phyloP scores from a whole-genome alignment of 1,139 yeast species.

The Diutina ranongensis region DNA sequence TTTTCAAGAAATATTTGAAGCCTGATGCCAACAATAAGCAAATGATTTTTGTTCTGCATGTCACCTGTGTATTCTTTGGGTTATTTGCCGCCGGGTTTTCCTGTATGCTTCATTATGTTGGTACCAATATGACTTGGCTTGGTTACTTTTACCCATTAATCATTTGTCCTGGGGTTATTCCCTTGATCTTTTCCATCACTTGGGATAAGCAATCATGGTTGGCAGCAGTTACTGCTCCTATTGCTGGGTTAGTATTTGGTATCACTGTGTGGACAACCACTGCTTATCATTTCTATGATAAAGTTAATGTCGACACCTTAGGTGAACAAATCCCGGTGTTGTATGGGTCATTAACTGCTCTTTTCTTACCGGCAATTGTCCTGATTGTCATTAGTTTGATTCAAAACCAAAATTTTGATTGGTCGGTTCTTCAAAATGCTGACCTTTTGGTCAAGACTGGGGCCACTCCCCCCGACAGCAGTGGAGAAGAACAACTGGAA shows the following conservation, averaged over 20 bases:
- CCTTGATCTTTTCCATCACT: slow-evolving; percentile 21
- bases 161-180: slow-evolving; percentile 26
- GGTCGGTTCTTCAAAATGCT: slow-evolving; percentile 17
- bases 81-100: slow-evolving; percentile 20
- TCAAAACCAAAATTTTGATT: slow-evolving; percentile 20
- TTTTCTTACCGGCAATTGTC: slow-evolving; percentile 21
- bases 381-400: slow-evolving; percentile 18
- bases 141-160: slow-evolving; percentile 24
- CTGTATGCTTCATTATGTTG: slow-evolving; percentile 22
- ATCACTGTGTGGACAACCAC: slow-evolving; percentile 18
- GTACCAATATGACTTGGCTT: slow-evolving; percentile 23
- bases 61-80: slow-evolving; percentile 20
- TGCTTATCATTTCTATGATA: slow-evolving; percentile 17
- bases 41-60: slow-evolving; percentile 19
- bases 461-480: slow-evolving; percentile 4
- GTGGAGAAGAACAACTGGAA: slow-evolving; percentile 6
- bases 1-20: slow-evolving; percentile 19
- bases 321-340: slow-evolving; percentile 24
- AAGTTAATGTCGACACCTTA: slow-evolving; percentile 14
- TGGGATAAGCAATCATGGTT: slow-evolving; percentile 22
- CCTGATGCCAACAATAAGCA: slow-evolving; percentile 17
- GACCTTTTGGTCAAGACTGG: slow-evolving; percentile 14
- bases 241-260: slow-evolving; percentile 16
- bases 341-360: slow-evolving; percentile 21
- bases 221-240: slow-evolving; percentile 19